Evolutionary conservation across 495 filamentous ascomycete species (phyloP), one percentile per base, ranked within the genome.

Genomic region (Xylaria venustula): DNA sequence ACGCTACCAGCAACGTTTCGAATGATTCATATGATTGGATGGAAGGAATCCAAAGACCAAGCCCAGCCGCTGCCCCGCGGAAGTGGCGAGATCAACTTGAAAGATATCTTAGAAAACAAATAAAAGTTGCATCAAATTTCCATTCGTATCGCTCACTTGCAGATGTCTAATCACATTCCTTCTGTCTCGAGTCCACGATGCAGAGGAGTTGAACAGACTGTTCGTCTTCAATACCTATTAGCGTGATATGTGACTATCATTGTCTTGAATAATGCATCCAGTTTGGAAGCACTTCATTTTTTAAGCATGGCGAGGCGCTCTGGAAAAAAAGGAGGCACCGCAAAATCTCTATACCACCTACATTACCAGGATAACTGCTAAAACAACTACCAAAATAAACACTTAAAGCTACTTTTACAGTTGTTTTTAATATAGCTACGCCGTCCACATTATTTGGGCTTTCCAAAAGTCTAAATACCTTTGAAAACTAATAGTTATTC

Each of bases 21-120:
- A 58, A 79, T 94, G 62, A 95, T 97, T 54, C 94, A 90, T 71
- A 93, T 98, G 92, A 98, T 99, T 77, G 95, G 95, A 17, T 99
- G 95, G 95, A 95, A 93, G 73, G 90, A 93, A 66, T 88, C 88
- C 0, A 79, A 82, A 26, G 81, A 87, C 49, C 93, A 97, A 76
- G 74, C 84, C 45, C 77, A 92, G 76, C 93, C 95, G 30, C 74
- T 97, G 63, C 72, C 83, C 61, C 83, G 95, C 60, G 95, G 95
- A 1, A 97, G 84, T 64, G 93, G 90, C 12, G 79, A 93, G 70
- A 71, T 93, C 20, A 92, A 85, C 73, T 75, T 97, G 50, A 92
- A 92, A 72, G 91, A 96, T 77, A 75, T 93, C 17, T 72, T 96
- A 36, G 92, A 78, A 61, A 67, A 64, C 20, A 74, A 79, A 48